Evolutionary conservation across 306 rosid species (phyloP).

Genomic region (Rosa chinensis): DNA sequence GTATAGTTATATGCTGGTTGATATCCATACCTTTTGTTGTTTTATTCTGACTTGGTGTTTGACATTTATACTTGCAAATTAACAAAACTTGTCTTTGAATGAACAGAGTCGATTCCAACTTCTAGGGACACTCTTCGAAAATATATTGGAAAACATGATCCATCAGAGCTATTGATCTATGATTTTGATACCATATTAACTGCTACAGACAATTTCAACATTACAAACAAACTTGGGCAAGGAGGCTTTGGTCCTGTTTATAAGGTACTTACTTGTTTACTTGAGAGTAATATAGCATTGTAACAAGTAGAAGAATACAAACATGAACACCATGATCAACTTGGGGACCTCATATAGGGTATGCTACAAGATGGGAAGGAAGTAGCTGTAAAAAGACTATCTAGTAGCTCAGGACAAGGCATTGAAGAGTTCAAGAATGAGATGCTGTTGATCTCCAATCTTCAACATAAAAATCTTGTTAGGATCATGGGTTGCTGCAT

Average conservation of each 20-base stretch:
- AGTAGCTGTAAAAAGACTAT: conserved; percentile 38
- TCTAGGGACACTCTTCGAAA: neutral
- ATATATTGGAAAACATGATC: neutral
- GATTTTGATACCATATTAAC: conserved; percentile 4
- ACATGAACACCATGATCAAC: neutral
- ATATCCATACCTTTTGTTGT: too few relatives aligned
- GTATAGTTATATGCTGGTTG: too few relatives aligned
- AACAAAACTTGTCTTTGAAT: too few relatives aligned
- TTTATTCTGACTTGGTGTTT: too few relatives aligned
- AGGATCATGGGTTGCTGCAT: conserved; percentile 38
- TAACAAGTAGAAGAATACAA: neutral
- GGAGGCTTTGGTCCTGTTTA: conserved; percentile 32
- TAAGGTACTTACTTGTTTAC: neutral
- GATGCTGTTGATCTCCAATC: conserved; percentile 34
- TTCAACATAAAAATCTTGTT: conserved; percentile 46
- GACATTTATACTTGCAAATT: too few relatives aligned
- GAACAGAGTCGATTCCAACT: too few relatives aligned
- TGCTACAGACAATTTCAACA: conserved; percentile 15
- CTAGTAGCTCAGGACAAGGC: conserved; percentile 41
- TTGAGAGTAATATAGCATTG: too few relatives aligned
- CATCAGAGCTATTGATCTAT: neutral
- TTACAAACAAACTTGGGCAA: conserved; percentile 24
- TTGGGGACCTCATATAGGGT: conserved; percentile 22
- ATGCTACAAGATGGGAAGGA: conserved; percentile 30
- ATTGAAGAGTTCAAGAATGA: conserved; percentile 37